phyloP scores from a whole-genome alignment of 495 filamentous ascomycete species.

The Lophiotrema nucula region DNA sequence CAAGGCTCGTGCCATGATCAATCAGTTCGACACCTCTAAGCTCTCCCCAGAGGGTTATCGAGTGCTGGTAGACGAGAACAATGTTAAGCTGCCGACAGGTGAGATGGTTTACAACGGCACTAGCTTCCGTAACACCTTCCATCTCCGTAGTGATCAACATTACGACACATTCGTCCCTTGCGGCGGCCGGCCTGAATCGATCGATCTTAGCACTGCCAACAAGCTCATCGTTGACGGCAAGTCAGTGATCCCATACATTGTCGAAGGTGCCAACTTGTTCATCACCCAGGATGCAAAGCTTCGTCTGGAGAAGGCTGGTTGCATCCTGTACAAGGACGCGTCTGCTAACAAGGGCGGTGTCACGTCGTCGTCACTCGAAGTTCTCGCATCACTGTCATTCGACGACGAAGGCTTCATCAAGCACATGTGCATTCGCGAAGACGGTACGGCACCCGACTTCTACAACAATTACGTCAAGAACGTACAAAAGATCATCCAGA shows the following conservation, averaged over 20 bases:
- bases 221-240: conserved; percentile 84
- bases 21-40: conserved; percentile 79
- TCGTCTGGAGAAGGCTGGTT: conserved; percentile 87
- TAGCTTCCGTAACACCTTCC: conserved; percentile 94
- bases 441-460: conserved; percentile 81
- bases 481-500: conserved; percentile 83
- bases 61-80: conserved; percentile 87
- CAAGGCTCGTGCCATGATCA: conserved; percentile 84
- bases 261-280: conserved; percentile 97
- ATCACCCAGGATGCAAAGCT: conserved; percentile 98
- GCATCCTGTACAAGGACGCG: conserved; percentile 94
- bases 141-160: conserved; percentile 70
- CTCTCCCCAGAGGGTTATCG: conserved; percentile 86
- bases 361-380: conserved; percentile 95
- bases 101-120: conserved; percentile 89
- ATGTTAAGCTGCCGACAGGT: conserved; percentile 78
- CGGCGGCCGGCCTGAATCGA: conserved; percentile 93
- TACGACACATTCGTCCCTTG: conserved; percentile 95
- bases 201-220: conserved; percentile 81
- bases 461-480: conserved; percentile 90
- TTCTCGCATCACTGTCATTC: conserved; percentile 89
- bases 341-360: conserved; percentile 99
- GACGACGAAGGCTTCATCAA: conserved; percentile 82
- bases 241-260: conserved; percentile 83
- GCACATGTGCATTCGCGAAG: conserved; percentile 84